Evolutionary conservation across 2,329 filamentous ascomycete genomes (phyloP), one percentile per base, ranked within the genome.

Genomic region (Sarocladium brachiariae): DNA sequence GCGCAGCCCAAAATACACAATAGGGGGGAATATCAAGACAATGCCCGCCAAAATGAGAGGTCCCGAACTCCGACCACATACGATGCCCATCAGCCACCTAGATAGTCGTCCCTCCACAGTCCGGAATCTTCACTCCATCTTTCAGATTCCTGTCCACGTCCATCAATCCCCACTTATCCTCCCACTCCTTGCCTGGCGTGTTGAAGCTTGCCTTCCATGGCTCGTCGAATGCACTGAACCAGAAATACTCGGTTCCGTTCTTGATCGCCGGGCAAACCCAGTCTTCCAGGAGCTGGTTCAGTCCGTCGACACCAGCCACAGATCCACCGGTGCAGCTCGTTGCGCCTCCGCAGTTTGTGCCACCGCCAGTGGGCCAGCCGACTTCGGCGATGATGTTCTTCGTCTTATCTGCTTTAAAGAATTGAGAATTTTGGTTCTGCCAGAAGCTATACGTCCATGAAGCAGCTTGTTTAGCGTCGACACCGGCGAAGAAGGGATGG

Each of bases 151-250:
- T 81, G 61, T 89, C 77, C 3, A 89, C 78, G 59, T 95, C 89
- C 81, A 97, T 84, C 13, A 97, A 70, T 9, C 93, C 92, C 92
- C 92, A 96, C 65, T 96, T 87, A 64, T 95, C 89, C 71, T 97
- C 92, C 91, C 91, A 96, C 49, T 87, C 76, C 70, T 92, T 75
- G 35, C 75, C 72, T 52, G 68, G 68, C 4, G 72, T 73, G 65
- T 96, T 86, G 70, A 83, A 96, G 16, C 67, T 62, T 51, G 86
- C 73, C 72, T 97, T 96, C 92, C 92, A 97, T 2, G 90, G 90
- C 74, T 97, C 92, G 64, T 97, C 92, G 64, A 96, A 97, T 9
- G 90, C 89, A 63, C 91, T 88, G 65, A 97, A 96, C 92, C 92
- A 97, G 64, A 96, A 96, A 66, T 95, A 97, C 57, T 95, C 83